phyloP scores from a whole-genome alignment of 495 filamentous ascomycete species.

The Aspergillus saccharolyticus region DNA sequence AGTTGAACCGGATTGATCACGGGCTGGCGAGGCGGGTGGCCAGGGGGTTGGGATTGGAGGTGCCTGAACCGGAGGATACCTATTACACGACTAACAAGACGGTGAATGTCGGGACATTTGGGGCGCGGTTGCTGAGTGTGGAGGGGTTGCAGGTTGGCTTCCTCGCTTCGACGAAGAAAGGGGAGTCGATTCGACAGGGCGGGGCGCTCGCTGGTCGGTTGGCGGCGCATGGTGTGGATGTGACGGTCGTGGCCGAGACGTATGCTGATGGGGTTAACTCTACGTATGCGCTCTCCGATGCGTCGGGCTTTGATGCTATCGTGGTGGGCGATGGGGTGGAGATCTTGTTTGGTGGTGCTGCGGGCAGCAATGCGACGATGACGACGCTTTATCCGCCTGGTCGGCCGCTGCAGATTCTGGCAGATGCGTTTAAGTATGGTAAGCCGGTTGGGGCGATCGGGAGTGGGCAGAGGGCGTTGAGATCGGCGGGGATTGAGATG shows the following conservation, averaged over 20 bases:
- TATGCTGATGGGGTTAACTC: not conserved
- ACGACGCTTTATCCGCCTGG: not conserved
- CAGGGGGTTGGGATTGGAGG: not conserved
- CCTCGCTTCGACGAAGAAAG: not conserved
- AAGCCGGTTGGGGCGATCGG: conserved; percentile 65
- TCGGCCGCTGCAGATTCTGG: conserved; percentile 48
- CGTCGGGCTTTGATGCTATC: not conserved
- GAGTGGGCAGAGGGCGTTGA: conserved; percentile 34
- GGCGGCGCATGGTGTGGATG: not conserved
- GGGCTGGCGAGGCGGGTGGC: not conserved
- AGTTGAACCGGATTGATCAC: not conserved
- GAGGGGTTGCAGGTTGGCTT: not conserved
- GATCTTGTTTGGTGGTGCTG: not conserved
- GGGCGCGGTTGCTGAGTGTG: not conserved
- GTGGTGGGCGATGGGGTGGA: not conserved
- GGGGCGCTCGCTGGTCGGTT: not conserved
- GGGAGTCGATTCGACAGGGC: not conserved
- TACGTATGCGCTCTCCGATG: not conserved
- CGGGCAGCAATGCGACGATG: not conserved
- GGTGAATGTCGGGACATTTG: not conserved
- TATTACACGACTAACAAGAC: conserved; percentile 2
- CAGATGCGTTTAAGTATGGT: conserved; percentile 59
- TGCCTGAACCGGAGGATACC: not conserved
- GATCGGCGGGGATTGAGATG: conserved; percentile 28
- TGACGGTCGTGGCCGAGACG: not conserved